A percentile compares a stretch with the other conserved stretches of the same genome.
Conservation (phyloP, 2,329 filamentous ascomycete species). For the Cladosporium cucumerinum region DNA sequence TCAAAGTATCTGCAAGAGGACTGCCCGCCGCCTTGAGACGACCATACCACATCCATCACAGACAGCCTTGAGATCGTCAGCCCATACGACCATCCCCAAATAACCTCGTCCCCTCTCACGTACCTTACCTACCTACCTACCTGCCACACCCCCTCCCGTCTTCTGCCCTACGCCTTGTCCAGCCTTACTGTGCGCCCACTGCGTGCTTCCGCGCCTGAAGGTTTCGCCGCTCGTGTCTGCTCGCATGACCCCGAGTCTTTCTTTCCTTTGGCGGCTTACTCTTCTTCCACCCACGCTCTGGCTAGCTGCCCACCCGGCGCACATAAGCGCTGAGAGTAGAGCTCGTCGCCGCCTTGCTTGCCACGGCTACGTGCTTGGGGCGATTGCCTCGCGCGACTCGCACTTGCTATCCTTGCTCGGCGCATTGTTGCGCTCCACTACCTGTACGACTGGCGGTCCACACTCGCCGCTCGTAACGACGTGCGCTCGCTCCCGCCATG, state of each 20-base stretch:
- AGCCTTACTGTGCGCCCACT: slow-evolving; percentile 16
- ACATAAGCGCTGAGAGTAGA: slow-evolving; percentile 16
- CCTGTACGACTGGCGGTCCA: slow-evolving; percentile 6
- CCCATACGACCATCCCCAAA: slow-evolving; percentile 6
- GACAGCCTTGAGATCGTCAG: not conserved
- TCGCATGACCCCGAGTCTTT: slow-evolving; percentile 14
- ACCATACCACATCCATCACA: not conserved
- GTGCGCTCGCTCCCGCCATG: slow-evolving; percentile 18
- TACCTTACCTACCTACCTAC: not conserved
- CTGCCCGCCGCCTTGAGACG: not conserved
- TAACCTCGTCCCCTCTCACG: not conserved
- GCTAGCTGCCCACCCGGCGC: slow-evolving; percentile 12
- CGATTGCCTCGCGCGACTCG: slow-evolving; percentile 2
- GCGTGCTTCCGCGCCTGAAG: slow-evolving; percentile 14
- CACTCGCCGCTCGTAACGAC: slow-evolving; percentile 9
- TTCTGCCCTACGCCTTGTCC: slow-evolving; percentile 16
- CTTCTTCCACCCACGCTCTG: slow-evolving; percentile 9
- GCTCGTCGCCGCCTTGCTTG: slow-evolving; percentile 11
- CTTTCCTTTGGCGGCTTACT: slow-evolving; percentile 13
- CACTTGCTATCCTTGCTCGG: not conserved
- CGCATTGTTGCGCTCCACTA: slow-evolving; percentile 3
- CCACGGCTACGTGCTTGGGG: slow-evolving; percentile 11
- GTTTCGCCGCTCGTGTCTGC: slow-evolving; percentile 13
- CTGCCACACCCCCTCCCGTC: slow-evolving; percentile 10
- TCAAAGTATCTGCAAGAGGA: slow-evolving; percentile 1